phyloP scores from a whole-genome alignment of 192 early-diverging fungal genomes.

The Coemansia sp. region DNA sequence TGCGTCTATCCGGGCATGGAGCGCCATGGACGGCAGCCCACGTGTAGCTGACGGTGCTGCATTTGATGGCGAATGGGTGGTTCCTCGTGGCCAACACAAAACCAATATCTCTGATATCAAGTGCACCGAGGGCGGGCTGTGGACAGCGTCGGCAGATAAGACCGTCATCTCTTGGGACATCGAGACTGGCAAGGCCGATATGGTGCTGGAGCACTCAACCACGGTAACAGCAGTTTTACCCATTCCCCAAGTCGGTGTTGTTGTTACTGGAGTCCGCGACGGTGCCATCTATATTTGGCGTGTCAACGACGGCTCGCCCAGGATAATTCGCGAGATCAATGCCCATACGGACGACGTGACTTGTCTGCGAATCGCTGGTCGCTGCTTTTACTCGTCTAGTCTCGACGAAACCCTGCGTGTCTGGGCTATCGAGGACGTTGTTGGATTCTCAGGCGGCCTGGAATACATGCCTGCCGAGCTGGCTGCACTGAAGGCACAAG shows the following conservation, averaged over 20 bases:
- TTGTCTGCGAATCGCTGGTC: constrained; percentile 58
- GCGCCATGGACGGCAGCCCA: constrained; percentile 57
- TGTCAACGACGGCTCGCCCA: constrained; percentile 35
- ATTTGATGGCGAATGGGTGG: constrained; percentile 35
- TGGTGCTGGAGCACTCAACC: constrained; percentile 75
- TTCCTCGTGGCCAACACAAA: constrained; percentile 68
- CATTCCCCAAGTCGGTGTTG: constrained; percentile 61
- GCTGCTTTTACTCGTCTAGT: constrained; percentile 72
- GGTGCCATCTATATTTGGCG: constrained; percentile 88
- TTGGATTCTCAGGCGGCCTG: constrained; percentile 25
- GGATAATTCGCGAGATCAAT: constrained; percentile 67
- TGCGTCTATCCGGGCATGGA: constrained; percentile 71
- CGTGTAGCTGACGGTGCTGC: constrained; percentile 24
- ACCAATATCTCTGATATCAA: constrained; percentile 74
- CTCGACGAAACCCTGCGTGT: constrained; percentile 82
- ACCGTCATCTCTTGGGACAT: constrained; percentile 82
- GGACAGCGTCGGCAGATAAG: constrained; percentile 93
- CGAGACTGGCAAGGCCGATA: constrained; percentile 70
- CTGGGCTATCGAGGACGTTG: constrained; percentile 71
- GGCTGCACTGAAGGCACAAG: constrained; percentile 1
- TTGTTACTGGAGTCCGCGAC: constrained; percentile 82
- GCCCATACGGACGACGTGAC: constrained; percentile 92
- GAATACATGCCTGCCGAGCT: constrained; percentile 33
- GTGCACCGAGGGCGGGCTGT: constrained; percentile 66
- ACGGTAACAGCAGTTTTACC: constrained; percentile 69